Evolutionary conservation across 2,329 filamentous ascomycete genomes (phyloP), one percentile per base, ranked within the genome.

Genomic region (Colletotrichum zoysiae): DNA sequence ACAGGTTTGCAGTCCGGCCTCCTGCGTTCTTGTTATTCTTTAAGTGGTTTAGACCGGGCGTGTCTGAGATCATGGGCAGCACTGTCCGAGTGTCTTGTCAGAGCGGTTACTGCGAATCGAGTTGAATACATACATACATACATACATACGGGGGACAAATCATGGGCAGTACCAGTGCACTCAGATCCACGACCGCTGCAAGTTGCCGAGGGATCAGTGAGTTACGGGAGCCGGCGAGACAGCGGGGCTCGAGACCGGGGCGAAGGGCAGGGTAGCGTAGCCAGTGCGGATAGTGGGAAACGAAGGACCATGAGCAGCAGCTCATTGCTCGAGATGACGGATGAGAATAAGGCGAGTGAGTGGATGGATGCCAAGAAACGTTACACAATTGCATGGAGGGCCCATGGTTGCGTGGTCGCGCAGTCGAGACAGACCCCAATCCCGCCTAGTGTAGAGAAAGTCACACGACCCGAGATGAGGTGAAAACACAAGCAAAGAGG

Each of bases 361-460:
- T 65, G 65, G 35, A 11, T 9, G 11, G 11, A 38, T 30, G 11
- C 65, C 65, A 70, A 70, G 65, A 65, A 70, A 70, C 55, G 70
- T 72, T 70, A 50, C 70, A 65, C 70, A 60, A 51, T 33, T 70
- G 60, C 66, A 70, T 72, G 70, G 65, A 60, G 53, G 46, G 55
- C 69, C 70, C 70, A 65, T 72, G 65, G 59, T 48, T 69, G 65
- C 38, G 65, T 64, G 59, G 65, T 60, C 12, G 48, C 59, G 66
- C 59, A 69, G 65, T 71, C 60, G 46, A 69, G 59, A 71, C 70
- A 72, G 58, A 60, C 46, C 70, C 65, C 65, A 48, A 70, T 48
- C 63, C 55, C 44, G 53, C 65, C 69, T 69, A 69, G 65, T 65
- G 55, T 56, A 33, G 20, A n/a, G 59, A 64, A 14, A 65, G 70